Percentiles rank a stretch among this genome's conserved stretches.
Evolutionary conservation across 345 rosid species (phyloP).

Genomic region (Ceriops decandra): DNA sequence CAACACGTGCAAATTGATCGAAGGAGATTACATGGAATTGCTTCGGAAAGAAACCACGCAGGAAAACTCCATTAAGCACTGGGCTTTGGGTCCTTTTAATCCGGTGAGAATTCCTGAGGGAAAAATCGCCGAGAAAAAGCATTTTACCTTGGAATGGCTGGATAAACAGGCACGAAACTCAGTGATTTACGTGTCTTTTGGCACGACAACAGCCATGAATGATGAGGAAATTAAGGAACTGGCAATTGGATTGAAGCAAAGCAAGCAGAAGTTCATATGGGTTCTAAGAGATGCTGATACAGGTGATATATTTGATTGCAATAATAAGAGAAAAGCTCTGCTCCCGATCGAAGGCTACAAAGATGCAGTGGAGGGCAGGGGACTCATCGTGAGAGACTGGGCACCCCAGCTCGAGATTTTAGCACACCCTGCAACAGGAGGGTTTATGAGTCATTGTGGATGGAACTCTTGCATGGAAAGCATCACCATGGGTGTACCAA

Average conservation of each 20-base stretch:
- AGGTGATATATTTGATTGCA: slow-evolving; percentile 43
- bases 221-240: slow-evolving; percentile 40
- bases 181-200: slow-evolving; percentile 45
- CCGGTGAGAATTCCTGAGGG: slow-evolving; percentile 20
- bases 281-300: slow-evolving; percentile 55
- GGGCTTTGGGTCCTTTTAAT: slow-evolving; percentile 50
- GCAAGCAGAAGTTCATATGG: slow-evolving; percentile 60
- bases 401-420: slow-evolving; percentile 58
- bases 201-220: slow-evolving; percentile 42
- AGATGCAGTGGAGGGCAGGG: slow-evolving; percentile 32
- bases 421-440: slow-evolving; percentile 43
- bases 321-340: slow-evolving; percentile 15
- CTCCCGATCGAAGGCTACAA: slow-evolving; percentile 40
- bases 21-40: slow-evolving; percentile 31
- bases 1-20: slow-evolving; percentile 45
- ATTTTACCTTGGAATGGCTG: slow-evolving; percentile 40
- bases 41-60: slow-evolving; percentile 15
- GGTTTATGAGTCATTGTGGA: slow-evolving; percentile 63
- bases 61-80: slow-evolving; percentile 12
- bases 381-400: slow-evolving; percentile 54
- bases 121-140: background rate
- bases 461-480: slow-evolving; percentile 79
- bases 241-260: slow-evolving; percentile 39
- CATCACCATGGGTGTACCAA: slow-evolving; percentile 57
- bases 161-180: slow-evolving; percentile 36